These are phyloP conservation scores for Hypomontagnella monticulosa DNA, from an alignment of 495 filamentous ascomycete genomes.

Conservation along the genomic window DNA sequence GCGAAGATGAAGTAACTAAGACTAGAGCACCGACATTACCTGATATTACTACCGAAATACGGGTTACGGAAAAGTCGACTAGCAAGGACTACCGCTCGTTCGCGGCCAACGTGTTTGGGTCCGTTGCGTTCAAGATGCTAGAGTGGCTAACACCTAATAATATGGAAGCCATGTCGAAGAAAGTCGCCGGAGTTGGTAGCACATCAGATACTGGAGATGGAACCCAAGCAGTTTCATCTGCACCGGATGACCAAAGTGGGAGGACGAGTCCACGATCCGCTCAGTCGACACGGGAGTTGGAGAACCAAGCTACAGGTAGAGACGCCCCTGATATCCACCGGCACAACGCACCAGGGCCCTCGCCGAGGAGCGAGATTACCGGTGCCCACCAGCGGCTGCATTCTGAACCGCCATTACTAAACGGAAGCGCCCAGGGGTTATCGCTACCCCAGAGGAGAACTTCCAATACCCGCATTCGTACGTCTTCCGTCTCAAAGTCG, in stretches of 20 bases:
- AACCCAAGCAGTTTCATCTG: conserved; percentile 5
- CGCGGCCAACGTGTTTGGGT: conserved; percentile 82
- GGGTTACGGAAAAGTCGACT: conserved; percentile 57
- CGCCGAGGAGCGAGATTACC: conserved; percentile 15
- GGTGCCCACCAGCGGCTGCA: conserved; percentile 21
- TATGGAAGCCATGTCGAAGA: conserved; percentile 54
- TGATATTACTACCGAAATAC: conserved; percentile 23
- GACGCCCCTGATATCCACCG: conserved; percentile 6
- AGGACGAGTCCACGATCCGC: conserved; percentile 9
- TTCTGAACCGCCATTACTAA: conserved; percentile 23
- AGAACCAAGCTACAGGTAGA: conserved; percentile 1
- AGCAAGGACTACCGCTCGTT: conserved; percentile 86
- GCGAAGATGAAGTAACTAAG: conserved; percentile 30
- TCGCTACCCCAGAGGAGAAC: conserved; percentile 50
- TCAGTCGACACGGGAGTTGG: conserved; percentile 10
- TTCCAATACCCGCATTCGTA: conserved; percentile 56
- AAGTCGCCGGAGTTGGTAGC: conserved; percentile 23
- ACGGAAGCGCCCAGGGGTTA: conserved; percentile 18
- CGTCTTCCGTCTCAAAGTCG: conserved; percentile 49
- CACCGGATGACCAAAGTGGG: conserved; percentile 15
- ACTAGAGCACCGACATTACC: background rate
- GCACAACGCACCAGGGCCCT: conserved; percentile 1
- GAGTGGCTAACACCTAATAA: conserved; percentile 75
- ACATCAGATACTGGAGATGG: conserved; percentile 12
- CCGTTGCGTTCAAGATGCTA: conserved; percentile 78